Base-by-base conservation (phyloP, 164 flowering plant species). In the Liquidambar formosana region DNA sequence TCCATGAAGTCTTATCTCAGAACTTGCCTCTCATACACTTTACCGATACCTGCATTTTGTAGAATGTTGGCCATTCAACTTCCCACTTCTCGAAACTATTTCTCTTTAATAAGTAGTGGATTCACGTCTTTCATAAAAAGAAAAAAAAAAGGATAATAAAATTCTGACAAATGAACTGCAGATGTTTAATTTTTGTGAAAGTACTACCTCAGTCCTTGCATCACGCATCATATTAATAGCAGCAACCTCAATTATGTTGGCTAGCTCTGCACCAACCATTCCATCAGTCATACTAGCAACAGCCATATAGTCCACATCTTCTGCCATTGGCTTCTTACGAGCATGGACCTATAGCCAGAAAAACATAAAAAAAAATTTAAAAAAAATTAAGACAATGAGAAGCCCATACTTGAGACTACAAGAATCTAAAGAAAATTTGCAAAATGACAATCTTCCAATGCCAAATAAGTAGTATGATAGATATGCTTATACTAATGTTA, bases 241-340 rank as follows among this genome's bases (percentile, higher is more conserved):
- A 68, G 97, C 95, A 82, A 94, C 85, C 81, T 94, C 97, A 72
- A 94, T 68, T 46, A 94, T 87, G 79, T 94, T 94, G 26, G 98
- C 98, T 56, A 94, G 87, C 86, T 94, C 97, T 15, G 98, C 97
- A 70, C 98, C 98, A 75, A 88, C 97, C 98, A 92, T 92, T 70
- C 98, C 98, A 73, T 86, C 88, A 61, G 98, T 91, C 82, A 87
- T 82, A 76, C 84, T 78, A 67, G 97, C 92, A 77, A 92, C 94
- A 75, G 95, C 95, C 86, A 85, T 70, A 77, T 89, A 94, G 80
- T 94, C 98, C 48, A 94, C 89, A 86, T 94, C 98, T 26, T 88
- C 90, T 63, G 95, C 98, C 92, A 94, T 88, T 63, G 95, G 93
- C 79, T 94, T 94, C 83, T 91, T 94, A 56, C 96, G 89, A 57